Evolutionary conservation across 2,329 filamentous ascomycete species (phyloP).

Genomic region (Venturiaceae sp.): DNA sequence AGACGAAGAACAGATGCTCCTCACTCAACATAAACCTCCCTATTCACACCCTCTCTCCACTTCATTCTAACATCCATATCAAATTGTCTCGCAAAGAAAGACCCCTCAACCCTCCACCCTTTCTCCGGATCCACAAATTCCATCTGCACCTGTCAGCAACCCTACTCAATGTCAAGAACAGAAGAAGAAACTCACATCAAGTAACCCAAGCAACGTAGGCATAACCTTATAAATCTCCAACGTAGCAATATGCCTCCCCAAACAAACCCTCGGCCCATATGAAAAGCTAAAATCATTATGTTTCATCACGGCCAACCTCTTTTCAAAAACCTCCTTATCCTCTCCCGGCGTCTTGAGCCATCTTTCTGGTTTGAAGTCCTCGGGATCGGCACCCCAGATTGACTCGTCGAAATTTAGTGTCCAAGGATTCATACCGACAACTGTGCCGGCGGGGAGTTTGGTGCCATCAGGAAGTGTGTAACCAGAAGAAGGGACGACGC

Average conservation of each 20-base stretch:
- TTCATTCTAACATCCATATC: conserved; percentile 4
- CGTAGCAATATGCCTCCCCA: conserved; percentile 41
- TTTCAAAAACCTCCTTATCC: neutral
- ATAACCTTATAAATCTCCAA: conserved; percentile 43
- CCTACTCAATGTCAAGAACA: neutral
- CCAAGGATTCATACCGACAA: conserved; percentile 21
- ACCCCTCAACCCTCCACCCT: neutral
- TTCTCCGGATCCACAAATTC: neutral
- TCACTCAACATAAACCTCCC: neutral
- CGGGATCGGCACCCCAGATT: conserved; percentile 20
- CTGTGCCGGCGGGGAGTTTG: conserved; percentile 8
- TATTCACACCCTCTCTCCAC: neutral
- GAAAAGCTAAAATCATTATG: conserved; percentile 28
- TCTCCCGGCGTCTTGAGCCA: conserved; percentile 20
- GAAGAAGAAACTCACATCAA: neutral
- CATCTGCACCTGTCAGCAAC: neutral
- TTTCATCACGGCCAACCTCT: neutral
- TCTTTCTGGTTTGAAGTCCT: conserved; percentile 18
- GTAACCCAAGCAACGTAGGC: neutral
- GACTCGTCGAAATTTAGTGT: conserved; percentile 19
- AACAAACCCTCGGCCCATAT: conserved; percentile 37
- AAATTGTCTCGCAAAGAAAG: neutral
- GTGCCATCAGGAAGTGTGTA: conserved; percentile 15
- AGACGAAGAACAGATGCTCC: no score
- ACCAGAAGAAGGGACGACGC: conserved; percentile 26